Evolutionary conservation across 2,329 filamentous ascomycete genomes (phyloP).

Genomic region (Tolypocladium capitatum): DNA sequence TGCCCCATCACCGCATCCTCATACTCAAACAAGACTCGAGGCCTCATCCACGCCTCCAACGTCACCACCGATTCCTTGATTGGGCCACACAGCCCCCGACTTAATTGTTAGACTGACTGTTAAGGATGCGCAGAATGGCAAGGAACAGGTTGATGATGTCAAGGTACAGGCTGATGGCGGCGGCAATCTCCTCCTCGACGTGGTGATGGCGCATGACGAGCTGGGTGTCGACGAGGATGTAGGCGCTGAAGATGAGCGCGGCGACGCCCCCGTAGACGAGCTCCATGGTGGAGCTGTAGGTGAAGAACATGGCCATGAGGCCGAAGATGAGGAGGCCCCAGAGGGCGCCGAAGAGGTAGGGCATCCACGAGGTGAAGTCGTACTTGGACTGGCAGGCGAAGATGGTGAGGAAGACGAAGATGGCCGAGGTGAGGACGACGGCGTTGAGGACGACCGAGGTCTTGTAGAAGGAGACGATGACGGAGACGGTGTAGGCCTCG

Average conservation of each 20-base stretch:
- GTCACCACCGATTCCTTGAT: too few relatives aligned
- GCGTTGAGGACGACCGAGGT: slow-evolving; percentile 77
- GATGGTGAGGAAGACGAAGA: slow-evolving; percentile 65
- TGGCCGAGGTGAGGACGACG: slow-evolving; percentile 72
- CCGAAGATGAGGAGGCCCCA: slow-evolving; percentile 89
- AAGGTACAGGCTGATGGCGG: slow-evolving; percentile 86
- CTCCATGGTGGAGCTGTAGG: slow-evolving; percentile 66
- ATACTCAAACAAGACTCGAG: not conserved
- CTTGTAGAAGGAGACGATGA: slow-evolving; percentile 85
- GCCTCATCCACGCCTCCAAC: too few relatives aligned
- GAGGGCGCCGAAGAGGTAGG: slow-evolving; percentile 80
- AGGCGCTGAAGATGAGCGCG: slow-evolving; percentile 82
- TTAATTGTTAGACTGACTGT: slow-evolving; percentile 90
- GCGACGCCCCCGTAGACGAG: slow-evolving; percentile 71
- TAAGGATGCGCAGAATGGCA: slow-evolving; percentile 86
- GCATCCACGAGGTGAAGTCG: slow-evolving; percentile 95
- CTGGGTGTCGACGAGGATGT: slow-evolving; percentile 95
- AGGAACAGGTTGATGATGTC: slow-evolving; percentile 97
- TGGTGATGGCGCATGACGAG: slow-evolving; percentile 91
- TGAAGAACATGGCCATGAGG: slow-evolving; percentile 86
- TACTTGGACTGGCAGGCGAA: slow-evolving; percentile 98
- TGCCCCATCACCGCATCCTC: not conserved
- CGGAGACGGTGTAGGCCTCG: slow-evolving; percentile 87
- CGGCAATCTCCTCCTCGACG: slow-evolving; percentile 95
- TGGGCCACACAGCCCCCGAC: not conserved